Evolutionary conservation across 768 basidiomycete species (phyloP), one percentile per base, ranked within the genome.

Genomic region (Suillus decipiens): DNA sequence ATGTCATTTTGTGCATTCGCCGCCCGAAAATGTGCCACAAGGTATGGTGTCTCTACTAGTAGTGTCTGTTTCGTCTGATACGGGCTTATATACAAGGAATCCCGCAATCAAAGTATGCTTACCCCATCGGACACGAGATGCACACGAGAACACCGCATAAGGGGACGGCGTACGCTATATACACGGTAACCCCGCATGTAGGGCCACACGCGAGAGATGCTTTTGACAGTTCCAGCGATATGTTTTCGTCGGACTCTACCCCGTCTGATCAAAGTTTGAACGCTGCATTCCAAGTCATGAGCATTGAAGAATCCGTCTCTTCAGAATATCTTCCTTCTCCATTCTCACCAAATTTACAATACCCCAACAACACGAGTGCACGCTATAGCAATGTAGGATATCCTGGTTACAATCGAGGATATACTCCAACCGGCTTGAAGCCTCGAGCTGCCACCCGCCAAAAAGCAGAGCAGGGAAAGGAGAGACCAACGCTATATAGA

Each of bases 401-500:
- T 24, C 15, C 55, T 19, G 10, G 55, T 41, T 28, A 28, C 39
- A 19, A 41, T 19, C 24, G 37, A 19, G 37, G 24, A 28, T 17
- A 41, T 17, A 39, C 6, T 57, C 37, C 24, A 41, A 19, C 39
- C 17, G 10, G 39, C 19, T 57, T 11, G 28, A 57, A 41, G 7
- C 4, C 11, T 57, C 56, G 37, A 28, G 6, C 17, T 11, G 17
- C 56, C 11, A 41, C 56, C 31, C 47, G 56, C 14, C n/a, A 65
- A 8, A 50, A 63, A 62, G 67, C 68, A 36, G 72, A 67, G 15
- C 71, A 67, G 22, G 8, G 3, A 34, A 69, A 33, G 42, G 68
- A 68, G 61, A 75, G 67, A 41, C 65, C 65, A 2, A 48, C 71
- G 15, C 72, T 69, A 5, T 73, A 71, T 24, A 76, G 71, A 63